Conservation (phyloP, 306 rosid genomes). For the Vicia sativa region DNA sequence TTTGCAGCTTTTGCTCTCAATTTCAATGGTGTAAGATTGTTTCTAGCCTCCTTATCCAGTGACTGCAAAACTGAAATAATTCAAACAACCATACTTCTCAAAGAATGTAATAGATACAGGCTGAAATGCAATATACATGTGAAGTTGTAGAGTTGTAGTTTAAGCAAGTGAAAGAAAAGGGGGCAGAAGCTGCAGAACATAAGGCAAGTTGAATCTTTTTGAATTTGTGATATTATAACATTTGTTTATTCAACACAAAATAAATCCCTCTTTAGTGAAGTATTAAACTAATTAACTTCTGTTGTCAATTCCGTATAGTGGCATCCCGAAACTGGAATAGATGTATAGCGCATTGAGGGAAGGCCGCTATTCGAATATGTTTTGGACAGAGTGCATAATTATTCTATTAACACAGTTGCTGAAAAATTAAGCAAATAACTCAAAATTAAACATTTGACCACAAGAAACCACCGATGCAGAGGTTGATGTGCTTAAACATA, state of each 20-base stretch:
- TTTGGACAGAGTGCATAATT: too few relatives aligned
- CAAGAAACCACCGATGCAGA: too few relatives aligned
- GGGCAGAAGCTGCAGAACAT: neutral
- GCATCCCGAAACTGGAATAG: too few relatives aligned
- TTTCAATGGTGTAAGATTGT: conserved; percentile 78
- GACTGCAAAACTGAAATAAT: conserved; percentile 93
- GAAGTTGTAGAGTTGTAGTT: conserved; percentile 21
- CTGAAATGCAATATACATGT: conserved; percentile 10
- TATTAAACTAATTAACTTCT: too few relatives aligned
- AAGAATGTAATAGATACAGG: conserved; percentile 23
- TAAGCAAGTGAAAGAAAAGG: conserved; percentile 13
- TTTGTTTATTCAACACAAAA: neutral
- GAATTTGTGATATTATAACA: neutral
- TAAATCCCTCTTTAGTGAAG: too few relatives aligned
- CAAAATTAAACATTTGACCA: too few relatives aligned
- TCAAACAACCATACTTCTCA: conserved; percentile 40
- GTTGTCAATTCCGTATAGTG: too few relatives aligned
- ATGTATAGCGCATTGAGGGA: too few relatives aligned
- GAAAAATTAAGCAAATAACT: too few relatives aligned
- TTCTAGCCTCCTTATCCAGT: conserved; percentile 81
- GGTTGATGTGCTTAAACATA: too few relatives aligned
- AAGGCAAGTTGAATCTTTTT: neutral
- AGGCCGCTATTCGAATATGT: too few relatives aligned
- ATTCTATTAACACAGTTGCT: too few relatives aligned
- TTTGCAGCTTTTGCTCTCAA: conserved; percentile 95